phyloP scores from a whole-genome alignment of 208 protist species.

The Leishmania lainsoni region DNA sequence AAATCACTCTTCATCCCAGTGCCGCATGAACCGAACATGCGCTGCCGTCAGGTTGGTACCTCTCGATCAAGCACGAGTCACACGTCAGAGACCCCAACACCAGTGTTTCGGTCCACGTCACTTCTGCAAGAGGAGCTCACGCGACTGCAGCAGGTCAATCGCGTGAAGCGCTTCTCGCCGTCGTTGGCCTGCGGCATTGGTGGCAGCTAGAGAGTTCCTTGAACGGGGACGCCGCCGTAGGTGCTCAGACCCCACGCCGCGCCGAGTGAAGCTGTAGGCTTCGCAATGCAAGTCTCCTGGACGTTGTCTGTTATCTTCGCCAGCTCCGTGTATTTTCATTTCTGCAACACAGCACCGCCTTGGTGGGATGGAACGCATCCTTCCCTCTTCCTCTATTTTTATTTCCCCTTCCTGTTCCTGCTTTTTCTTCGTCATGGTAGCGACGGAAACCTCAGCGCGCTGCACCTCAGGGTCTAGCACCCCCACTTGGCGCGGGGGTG shows the following conservation, averaged over 20 bases:
- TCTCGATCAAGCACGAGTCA: conserved; percentile 18
- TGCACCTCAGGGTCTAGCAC: neutral
- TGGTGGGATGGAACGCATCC: too few relatives aligned
- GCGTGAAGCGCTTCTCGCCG: conserved; percentile 36
- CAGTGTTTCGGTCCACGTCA: conserved; percentile 13
- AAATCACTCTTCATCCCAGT: neutral
- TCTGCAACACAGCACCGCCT: neutral
- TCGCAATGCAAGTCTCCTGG: neutral
- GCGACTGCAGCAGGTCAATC: conserved; percentile 34
- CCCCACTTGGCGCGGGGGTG: neutral
- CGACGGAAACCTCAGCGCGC: too few relatives aligned
- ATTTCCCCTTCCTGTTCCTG: neutral
- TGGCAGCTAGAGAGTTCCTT: neutral
- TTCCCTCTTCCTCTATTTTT: neutral
- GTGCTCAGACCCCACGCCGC: neutral
- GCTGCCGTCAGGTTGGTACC: neutral
- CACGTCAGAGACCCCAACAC: conserved; percentile 7
- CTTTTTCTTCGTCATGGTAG: too few relatives aligned
- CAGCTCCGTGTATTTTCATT: neutral
- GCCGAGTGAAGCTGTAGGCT: neutral
- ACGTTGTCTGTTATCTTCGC: neutral
- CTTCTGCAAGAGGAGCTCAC: conserved; percentile 32
- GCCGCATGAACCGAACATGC: conserved; percentile 12
- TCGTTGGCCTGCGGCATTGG: conserved; percentile 3
- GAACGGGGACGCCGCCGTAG: neutral